phyloP scores from a whole-genome alignment of 768 basidiomycete species.

The Suillus decipiens region DNA sequence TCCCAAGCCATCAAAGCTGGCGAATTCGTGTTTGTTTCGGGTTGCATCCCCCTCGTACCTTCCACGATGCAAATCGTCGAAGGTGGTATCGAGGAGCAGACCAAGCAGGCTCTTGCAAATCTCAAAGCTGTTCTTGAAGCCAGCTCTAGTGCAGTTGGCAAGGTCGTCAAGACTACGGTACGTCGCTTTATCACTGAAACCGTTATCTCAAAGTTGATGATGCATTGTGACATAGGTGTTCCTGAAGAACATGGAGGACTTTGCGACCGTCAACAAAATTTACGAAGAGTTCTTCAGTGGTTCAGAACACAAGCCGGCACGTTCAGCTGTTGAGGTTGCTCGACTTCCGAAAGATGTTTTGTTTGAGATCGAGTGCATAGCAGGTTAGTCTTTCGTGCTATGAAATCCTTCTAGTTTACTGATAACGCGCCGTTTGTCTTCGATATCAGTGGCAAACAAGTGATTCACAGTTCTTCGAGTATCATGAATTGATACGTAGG shows the following conservation, averaged over 20 bases:
- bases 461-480: background rate
- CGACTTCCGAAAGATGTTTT: constrained; percentile 89
- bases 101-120: no score
- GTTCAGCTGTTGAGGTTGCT: constrained; percentile 88
- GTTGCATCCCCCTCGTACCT: constrained; percentile 85
- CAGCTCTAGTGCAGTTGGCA: no score
- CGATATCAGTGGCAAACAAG: background rate
- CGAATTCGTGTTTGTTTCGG: constrained; percentile 86
- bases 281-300: constrained; percentile 63
- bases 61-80: constrained; percentile 46
- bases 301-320: constrained; percentile 80
- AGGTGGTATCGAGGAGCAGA: no score
- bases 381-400: constrained; percentile 46
- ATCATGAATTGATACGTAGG: background rate
- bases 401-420: background rate
- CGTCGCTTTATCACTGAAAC: no score
- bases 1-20: constrained; percentile 84
- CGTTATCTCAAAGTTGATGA: no score
- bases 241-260: no score
- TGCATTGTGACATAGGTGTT: no score
- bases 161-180: no score
- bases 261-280: no score
- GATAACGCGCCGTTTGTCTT: background rate
- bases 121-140: no score
- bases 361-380: constrained; percentile 91